These are phyloP conservation scores for Boletus rex-veris DNA, from an alignment of 768 basidiomycete species.

Conservation along the genomic window DNA sequence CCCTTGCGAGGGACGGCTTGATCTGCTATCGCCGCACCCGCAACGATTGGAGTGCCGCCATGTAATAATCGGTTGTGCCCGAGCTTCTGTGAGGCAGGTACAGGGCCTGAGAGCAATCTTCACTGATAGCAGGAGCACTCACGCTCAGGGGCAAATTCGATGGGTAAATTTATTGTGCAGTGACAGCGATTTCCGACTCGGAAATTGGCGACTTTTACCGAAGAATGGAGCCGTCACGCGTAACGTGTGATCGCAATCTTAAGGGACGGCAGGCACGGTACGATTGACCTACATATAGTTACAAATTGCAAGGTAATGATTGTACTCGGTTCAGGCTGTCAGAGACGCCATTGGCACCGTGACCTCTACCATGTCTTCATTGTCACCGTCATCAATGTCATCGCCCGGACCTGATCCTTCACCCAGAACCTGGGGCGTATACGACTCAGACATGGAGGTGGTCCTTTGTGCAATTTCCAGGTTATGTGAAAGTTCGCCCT, in stretches of 20 bases:
- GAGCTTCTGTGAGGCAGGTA: too few relatives aligned
- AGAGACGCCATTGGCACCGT: conserved; percentile 19
- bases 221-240: neutral
- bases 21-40: too few relatives aligned
- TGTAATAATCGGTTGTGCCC: too few relatives aligned
- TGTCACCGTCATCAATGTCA: conserved; percentile 15
- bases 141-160: too few relatives aligned
- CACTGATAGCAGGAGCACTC: too few relatives aligned
- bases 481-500: conserved; percentile 30
- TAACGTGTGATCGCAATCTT: neutral
- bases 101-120: too few relatives aligned
- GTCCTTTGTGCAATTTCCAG: conserved; percentile 13
- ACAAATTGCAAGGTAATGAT: neutral
- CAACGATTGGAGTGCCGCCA: too few relatives aligned
- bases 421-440: neutral
- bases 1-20: neutral
- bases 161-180: too few relatives aligned
- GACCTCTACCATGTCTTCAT: conserved; percentile 30
- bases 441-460: neutral
- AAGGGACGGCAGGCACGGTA: neutral
- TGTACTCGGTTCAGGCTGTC: conserved; percentile 5
- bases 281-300: neutral
- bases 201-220: too few relatives aligned
- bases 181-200: too few relatives aligned
- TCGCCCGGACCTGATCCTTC: conserved; percentile 8